Evolutionary conservation across 805 yeast species (phyloP).

Genomic region (Starmerella bacillaris): DNA sequence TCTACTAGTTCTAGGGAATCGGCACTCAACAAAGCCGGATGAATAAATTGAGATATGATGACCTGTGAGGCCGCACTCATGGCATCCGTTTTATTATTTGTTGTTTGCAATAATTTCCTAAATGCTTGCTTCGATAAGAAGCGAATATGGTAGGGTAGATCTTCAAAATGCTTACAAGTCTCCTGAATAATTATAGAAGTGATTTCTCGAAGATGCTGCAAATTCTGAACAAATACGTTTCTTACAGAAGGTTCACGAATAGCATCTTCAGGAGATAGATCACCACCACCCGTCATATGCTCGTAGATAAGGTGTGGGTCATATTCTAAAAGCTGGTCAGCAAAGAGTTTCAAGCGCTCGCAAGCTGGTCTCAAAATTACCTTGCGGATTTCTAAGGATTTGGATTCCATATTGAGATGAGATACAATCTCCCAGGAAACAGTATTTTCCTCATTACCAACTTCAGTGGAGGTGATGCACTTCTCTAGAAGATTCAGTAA

Average conservation of each 20-base stretch:
- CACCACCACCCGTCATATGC: slow-evolving; percentile 19
- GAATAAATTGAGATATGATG: slow-evolving; percentile 22
- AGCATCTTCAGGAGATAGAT: slow-evolving; percentile 42
- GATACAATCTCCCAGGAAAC: slow-evolving; percentile 12
- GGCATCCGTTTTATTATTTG: slow-evolving; percentile 30
- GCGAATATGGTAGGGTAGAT: slow-evolving; percentile 40
- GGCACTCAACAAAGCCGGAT: slow-evolving; percentile 25
- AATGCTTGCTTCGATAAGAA: slow-evolving; percentile 33
- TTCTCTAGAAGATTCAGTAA: slow-evolving; percentile 37
- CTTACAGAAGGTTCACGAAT: slow-evolving; percentile 67
- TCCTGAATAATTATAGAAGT: slow-evolving; percentile 42
- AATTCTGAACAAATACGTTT: slow-evolving; percentile 46
- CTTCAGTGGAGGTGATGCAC: slow-evolving; percentile 9
- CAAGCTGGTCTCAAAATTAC: slow-evolving; percentile 25
- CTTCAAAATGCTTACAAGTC: slow-evolving; percentile 28
- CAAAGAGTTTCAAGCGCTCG: slow-evolving; percentile 20
- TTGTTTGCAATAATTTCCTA: slow-evolving; percentile 8
- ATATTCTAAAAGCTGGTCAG: slow-evolving; percentile 48
- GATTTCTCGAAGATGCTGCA: slow-evolving; percentile 56
- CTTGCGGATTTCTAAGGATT: slow-evolving; percentile 17
- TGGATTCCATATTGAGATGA: slow-evolving; percentile 6
- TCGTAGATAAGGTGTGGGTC: slow-evolving; percentile 40
- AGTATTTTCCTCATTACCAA: slow-evolving; percentile 10
- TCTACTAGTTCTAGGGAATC: slow-evolving; percentile 35
- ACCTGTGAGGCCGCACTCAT: slow-evolving; percentile 50